phyloP scores from a whole-genome alignment of 2,329 filamentous ascomycete genomes.

The Zymoseptoria ardabiliae region DNA sequence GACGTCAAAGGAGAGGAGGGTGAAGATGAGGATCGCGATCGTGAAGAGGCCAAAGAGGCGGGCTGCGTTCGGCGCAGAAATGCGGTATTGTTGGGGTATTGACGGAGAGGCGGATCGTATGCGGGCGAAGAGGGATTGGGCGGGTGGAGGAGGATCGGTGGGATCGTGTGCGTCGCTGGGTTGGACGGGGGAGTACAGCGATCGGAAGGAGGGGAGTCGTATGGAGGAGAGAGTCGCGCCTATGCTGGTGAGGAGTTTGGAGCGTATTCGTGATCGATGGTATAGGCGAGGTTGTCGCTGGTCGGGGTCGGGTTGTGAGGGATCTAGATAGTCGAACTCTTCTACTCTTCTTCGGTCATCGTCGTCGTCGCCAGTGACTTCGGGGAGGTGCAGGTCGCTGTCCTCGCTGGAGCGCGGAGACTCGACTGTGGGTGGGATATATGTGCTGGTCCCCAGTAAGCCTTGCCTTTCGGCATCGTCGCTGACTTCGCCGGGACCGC shows the following conservation, averaged over 20 bases:
- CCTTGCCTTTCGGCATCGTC: conserved; percentile 71
- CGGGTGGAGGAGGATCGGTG: conserved; percentile 7
- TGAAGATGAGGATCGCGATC: conserved; percentile 70
- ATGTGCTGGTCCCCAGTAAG: conserved; percentile 54
- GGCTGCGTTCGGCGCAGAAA: conserved; percentile 60
- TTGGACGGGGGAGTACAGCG: conserved; percentile 32
- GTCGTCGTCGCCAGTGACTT: conserved; percentile 46
- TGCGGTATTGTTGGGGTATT: conserved; percentile 42
- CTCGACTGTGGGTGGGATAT: conserved; percentile 76
- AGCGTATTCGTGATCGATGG: conserved; percentile 36
- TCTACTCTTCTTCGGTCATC: conserved; percentile 68
- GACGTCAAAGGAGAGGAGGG: conserved; percentile 78
- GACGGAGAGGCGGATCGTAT: conserved; percentile 31
- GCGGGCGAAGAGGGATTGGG: conserved; percentile 2
- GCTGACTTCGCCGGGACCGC: conserved; percentile 53
- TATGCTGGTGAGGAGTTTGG: conserved; percentile 48
- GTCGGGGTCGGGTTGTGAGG: conserved; percentile 17
- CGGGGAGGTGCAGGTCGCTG: conserved; percentile 44
- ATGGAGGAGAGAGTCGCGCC: conserved; percentile 52
- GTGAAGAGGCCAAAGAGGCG: conserved; percentile 68
- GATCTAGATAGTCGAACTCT: conserved; percentile 78
- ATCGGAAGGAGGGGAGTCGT: conserved; percentile 43
- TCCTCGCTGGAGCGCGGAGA: conserved; percentile 61
- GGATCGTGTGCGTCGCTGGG: conserved; percentile 5
- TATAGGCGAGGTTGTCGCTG: conserved; percentile 25